Base-by-base conservation (phyloP, 352 stramenopile species). In the Phytopythium mirpurense region DNA sequence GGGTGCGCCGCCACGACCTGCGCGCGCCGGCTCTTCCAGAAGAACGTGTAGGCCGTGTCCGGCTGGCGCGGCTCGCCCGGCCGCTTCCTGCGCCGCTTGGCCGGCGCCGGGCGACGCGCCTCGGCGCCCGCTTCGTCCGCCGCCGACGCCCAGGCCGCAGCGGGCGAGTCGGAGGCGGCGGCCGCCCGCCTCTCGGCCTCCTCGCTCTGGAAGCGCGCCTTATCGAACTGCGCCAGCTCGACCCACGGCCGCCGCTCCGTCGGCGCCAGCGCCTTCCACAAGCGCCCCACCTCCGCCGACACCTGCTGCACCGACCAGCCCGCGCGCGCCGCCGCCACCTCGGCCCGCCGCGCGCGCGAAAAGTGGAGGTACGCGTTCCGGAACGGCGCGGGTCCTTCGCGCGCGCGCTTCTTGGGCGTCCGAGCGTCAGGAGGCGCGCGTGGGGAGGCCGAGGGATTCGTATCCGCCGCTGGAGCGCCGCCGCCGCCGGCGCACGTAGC, bases 31-130 rank as follows among this genome's bases (percentile, higher is more conserved):
- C 63, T 68, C 49, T 77, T 81, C 71, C 71, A 87, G 50, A 82
- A 87, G 56, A 67, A 87, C 46, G 78, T 85, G 45, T 87, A 87
- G 3, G 76, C 71, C 16, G 76, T 83, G 45, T 87, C 73, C 5
- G 73, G 73, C 36, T 75, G 73, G 12, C 72, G 71, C 15, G 73
- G 73, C 32, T 81, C 59, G 48, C 71, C 72, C 18, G 56, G 44
- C 14, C 62, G 48, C 50, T 82, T 81, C 56, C 64, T 68, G 16
- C 65, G 64, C 56, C 70, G n/a, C n/a, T n/a, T n/a, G n/a, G n/a
- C n/a, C n/a, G n/a, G n/a, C n/a, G n/a, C n/a, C n/a, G n/a, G n/a
- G n/a, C n/a, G n/a, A n/a, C n/a, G n/a, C n/a, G n/a, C n/a, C n/a
- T n/a, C 41, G 15, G 63, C 50, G 38, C 58, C 46, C 15, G 18